Base-by-base conservation (phyloP, 768 basidiomycete genomes). In the Auriscalpium orientale region DNA sequence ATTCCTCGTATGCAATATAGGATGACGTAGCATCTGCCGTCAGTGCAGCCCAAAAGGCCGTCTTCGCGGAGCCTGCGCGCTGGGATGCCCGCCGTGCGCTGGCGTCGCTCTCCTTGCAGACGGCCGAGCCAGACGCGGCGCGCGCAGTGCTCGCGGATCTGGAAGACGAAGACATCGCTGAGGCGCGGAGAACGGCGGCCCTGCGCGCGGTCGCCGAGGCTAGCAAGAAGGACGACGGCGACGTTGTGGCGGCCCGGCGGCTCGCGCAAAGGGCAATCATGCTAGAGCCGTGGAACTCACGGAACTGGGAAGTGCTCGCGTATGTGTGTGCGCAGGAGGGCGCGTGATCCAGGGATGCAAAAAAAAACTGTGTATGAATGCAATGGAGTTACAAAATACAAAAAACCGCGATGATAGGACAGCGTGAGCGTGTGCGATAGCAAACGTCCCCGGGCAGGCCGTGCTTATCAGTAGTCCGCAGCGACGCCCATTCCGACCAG, bases 211-310 rank as follows among this genome's bases (percentile, higher is more conserved):
- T 84, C 37, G 74, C 79, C 21, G 70, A 70, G 7, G 64, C 61
- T 1, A 28, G 28, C 28, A 53, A 54, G 22, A 28, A 44, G 8
- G 58, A 55, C 4, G 54, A 53, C 15, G 57, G 50, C 56, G 53
- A 55, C 59, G 40, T 58, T 38, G 67, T 59, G 7, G 57, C 57
- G 21, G 78, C 78, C 2, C 64, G 76, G 49, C 71, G 66, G 18
- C 72, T 74, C 53, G 82, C 82, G 12, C 86, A 89, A 64, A 80
- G 80, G 64, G 82, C 82, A 1, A 73, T 89, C 49, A 76, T 83
- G 76, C 71, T 89, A 48, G 69, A 76, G 3, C 85, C 85, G 8
- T 81, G 78, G 62, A 73, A 77, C 18, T 37, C 64, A 54, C 68
- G 62, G 35, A 79, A 74, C 54, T 91, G 88, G 89, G 68, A 75